Conservation (phyloP, 257 asterid species). For the Solanum piurae region DNA sequence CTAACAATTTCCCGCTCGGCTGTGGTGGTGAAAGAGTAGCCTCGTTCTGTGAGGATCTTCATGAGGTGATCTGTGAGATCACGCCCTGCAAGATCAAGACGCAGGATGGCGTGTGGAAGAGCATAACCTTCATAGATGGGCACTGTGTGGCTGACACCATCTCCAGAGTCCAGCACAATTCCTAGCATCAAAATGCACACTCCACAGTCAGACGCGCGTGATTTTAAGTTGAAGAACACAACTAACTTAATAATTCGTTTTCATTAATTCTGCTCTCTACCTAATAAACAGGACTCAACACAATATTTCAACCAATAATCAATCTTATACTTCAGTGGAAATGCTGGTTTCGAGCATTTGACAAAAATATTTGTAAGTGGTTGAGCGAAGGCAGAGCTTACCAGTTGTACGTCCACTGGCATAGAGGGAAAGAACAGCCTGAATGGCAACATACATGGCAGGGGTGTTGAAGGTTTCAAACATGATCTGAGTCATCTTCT, state of each 20-base stretch:
- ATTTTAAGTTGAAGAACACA: not conserved
- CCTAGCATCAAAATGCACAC: not conserved
- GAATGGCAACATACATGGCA: conserved; percentile 60
- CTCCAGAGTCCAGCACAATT: conserved; percentile 21
- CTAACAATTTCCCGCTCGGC: conserved; percentile 24
- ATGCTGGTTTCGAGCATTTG: not conserved
- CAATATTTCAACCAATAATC: not conserved
- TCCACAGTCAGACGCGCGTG: not conserved
- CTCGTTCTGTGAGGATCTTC: conserved; percentile 20
- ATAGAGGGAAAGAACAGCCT: conserved; percentile 37
- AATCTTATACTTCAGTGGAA: not conserved
- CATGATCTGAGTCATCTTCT: conserved; percentile 31
- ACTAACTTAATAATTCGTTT: not conserved
- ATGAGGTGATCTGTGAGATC: conserved; percentile 21
- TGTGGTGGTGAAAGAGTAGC: conserved; percentile 18
- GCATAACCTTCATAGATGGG: conserved; percentile 25
- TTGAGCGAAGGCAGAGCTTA: not conserved
- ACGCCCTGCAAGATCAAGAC: conserved; percentile 19
- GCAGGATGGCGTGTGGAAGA: conserved; percentile 12
- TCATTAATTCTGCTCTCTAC: not conserved
- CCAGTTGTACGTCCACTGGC: conserved; percentile 41
- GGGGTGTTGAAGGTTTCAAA: conserved; percentile 50
- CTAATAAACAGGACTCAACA: not conserved
- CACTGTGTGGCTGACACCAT: conserved; percentile 24
- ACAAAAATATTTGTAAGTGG: not conserved